phyloP scores from a whole-genome alignment of 371 early-diverging fungal species.

The Rhizopus arrhizus region DNA sequence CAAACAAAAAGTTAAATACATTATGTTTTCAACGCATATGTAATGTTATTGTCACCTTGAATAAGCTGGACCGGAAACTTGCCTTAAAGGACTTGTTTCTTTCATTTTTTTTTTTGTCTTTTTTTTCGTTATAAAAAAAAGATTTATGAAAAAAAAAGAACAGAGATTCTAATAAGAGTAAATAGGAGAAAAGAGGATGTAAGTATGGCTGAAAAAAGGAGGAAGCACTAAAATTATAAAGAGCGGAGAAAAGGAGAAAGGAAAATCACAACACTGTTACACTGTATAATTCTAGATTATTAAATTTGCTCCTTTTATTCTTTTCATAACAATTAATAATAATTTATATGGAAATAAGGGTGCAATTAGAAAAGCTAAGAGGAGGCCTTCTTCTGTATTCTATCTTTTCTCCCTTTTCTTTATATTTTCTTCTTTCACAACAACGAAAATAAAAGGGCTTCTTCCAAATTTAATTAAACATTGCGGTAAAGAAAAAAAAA shows the following conservation, averaged over 20 bases:
- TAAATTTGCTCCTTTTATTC: neutral
- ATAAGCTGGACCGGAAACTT: slow-evolving; percentile 28
- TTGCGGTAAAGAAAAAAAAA: too few species aligned
- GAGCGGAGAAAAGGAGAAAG: slow-evolving; percentile 11
- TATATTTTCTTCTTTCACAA: too few species aligned
- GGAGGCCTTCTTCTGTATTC: too few species aligned
- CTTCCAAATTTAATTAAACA: too few species aligned
- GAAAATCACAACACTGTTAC: slow-evolving; percentile 7
- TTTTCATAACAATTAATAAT: too few species aligned
- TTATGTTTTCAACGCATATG: neutral
- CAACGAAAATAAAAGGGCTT: too few species aligned
- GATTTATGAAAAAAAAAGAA: neutral
- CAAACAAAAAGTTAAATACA: neutral
- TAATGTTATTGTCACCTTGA: slow-evolving; percentile 14
- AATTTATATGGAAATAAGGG: too few species aligned
- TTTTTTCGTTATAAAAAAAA: neutral
- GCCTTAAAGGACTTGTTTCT: slow-evolving; percentile 29
- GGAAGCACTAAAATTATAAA: neutral
- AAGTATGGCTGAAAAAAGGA: slow-evolving; percentile 11
- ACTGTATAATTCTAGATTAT: slow-evolving; percentile 5
- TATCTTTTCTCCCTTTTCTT: too few species aligned
- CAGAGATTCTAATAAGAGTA: neutral
- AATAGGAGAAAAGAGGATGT: slow-evolving; percentile 5
- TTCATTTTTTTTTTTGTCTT: slow-evolving; percentile 18
- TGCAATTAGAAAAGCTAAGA: too few species aligned